A percentile compares a stretch with the other conserved stretches of the same genome.
Evolutionary conservation across 108 stramenopile genomes (phyloP).

Genomic region (Nannochloropsis oceanica): DNA sequence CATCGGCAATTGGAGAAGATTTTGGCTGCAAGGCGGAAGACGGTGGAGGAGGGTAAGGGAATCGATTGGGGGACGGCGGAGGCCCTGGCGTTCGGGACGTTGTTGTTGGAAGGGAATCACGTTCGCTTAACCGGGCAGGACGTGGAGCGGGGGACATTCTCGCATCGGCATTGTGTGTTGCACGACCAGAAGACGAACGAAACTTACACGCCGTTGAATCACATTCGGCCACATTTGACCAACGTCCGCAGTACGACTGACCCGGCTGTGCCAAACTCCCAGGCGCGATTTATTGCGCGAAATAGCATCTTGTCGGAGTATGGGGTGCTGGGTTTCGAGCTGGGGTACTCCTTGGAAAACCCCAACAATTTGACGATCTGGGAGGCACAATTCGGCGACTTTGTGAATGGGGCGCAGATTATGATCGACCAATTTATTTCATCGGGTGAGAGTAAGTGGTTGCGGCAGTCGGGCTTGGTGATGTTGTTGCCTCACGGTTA

Average conservation of each 20-base stretch:
- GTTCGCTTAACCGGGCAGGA: slow-evolving; percentile 97
- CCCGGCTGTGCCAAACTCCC: slow-evolving; percentile 13
- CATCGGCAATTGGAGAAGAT: slow-evolving; percentile 84
- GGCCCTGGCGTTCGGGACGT: slow-evolving; percentile 87
- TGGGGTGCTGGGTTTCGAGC: slow-evolving; percentile 95
- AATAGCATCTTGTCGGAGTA: slow-evolving; percentile 94
- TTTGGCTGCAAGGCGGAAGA: slow-evolving; percentile 51
- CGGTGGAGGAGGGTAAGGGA: slow-evolving; percentile 62
- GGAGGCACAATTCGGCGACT: slow-evolving; percentile 99
- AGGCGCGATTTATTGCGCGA: slow-evolving; percentile 71
- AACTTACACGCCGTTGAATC: slow-evolving; percentile 64
- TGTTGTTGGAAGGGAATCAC: slow-evolving; percentile 91
- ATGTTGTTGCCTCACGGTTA: slow-evolving; percentile 94
- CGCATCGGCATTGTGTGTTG: slow-evolving; percentile 79
- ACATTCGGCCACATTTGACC: slow-evolving; percentile 2
- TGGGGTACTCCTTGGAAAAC: slow-evolving; percentile 89
- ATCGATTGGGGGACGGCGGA: slow-evolving; percentile 99
- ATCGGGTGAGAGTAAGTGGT: slow-evolving; percentile 97
- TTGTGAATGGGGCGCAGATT: slow-evolving; percentile 92
- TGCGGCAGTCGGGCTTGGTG: slow-evolving; percentile 83
- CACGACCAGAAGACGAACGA: slow-evolving; percentile 68
- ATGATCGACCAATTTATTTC: slow-evolving; percentile 97
- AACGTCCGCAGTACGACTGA: not conserved
- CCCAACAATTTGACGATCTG: slow-evolving; percentile 87
- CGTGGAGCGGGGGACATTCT: slow-evolving; percentile 71